phyloP scores from a whole-genome alignment of 1,284 basidiomycete genomes.

The Athelia psychrophila region DNA sequence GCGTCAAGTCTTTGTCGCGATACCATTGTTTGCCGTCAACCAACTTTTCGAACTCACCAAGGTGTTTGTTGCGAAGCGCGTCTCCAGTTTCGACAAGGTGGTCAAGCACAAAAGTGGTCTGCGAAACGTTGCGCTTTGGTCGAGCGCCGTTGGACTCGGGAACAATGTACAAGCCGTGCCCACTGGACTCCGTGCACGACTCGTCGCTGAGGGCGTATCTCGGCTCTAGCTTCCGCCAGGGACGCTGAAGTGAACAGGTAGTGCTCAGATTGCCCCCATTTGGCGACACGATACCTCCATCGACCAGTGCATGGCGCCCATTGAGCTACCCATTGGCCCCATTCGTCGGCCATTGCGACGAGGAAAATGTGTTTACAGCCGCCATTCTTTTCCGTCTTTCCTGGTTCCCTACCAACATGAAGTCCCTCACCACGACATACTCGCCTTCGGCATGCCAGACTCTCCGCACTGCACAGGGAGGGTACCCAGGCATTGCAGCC shows the following conservation, averaged over 20 bases:
- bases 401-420: not conserved
- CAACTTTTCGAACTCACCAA: slow-evolving; percentile 19
- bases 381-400: too few relatives aligned
- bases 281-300: too few relatives aligned
- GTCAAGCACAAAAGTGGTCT: slow-evolving; percentile 26
- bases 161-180: not conserved
- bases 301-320: too few relatives aligned
- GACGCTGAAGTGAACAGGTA: too few relatives aligned
- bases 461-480: not conserved
- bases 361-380: too few relatives aligned
- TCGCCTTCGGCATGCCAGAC: not conserved
- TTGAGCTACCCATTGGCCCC: too few relatives aligned
- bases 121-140: slow-evolving; percentile 1
- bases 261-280: too few relatives aligned
- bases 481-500: not conserved
- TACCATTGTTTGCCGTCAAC: not conserved
- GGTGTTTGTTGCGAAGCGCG: slow-evolving; percentile 22
- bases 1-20: slow-evolving; percentile 20
- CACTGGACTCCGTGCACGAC: slow-evolving; percentile 18
- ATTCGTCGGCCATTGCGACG: too few relatives aligned
- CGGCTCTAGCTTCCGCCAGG: too few relatives aligned
- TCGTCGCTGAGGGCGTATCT: slow-evolving; percentile 48
- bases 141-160: not conserved
- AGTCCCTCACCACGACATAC: not conserved
- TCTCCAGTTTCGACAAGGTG: slow-evolving; percentile 25